These are phyloP conservation scores for Neonothopanus nambi DNA, from an alignment of 1,284 basidiomycete genomes.

Conservation along the genomic window DNA sequence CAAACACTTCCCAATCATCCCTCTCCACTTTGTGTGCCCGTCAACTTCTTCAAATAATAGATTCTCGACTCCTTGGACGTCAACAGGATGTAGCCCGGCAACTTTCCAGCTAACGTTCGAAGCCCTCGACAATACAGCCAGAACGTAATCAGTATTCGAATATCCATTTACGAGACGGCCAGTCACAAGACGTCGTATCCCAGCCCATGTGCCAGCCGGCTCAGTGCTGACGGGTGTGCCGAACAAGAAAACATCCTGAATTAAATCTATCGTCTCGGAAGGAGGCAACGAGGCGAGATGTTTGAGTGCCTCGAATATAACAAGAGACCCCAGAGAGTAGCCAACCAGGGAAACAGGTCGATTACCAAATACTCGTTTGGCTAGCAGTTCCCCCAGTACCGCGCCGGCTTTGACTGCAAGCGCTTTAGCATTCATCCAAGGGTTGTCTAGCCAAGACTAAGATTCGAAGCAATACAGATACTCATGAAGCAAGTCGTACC, in stretches of 20 bases:
- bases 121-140: constrained; percentile 71
- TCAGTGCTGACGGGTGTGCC: constrained; percentile 68
- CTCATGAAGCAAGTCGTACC: constrained; percentile 32
- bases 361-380: constrained; percentile 52
- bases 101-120: constrained; percentile 67
- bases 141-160: constrained; percentile 70
- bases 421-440: constrained; percentile 57
- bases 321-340: constrained; percentile 51
- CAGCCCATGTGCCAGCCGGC: constrained; percentile 52
- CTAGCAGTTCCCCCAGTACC: constrained; percentile 54
- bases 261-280: constrained; percentile 47
- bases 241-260: constrained; percentile 77
- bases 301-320: constrained; percentile 25
- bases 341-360: constrained; percentile 58
- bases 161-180: constrained; percentile 77
- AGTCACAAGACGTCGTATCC: constrained; percentile 62
- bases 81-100: constrained; percentile 66
- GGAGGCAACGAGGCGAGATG: constrained; percentile 39
- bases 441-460: constrained; percentile 43
- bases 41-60: constrained; percentile 54
- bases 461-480: neutral
- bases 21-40: constrained; percentile 58
- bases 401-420: constrained; percentile 55
- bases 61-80: constrained; percentile 72
- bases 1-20: constrained; percentile 48